Base-by-base conservation (phyloP, 23 red algal species). In the Chondrus crispus region DNA sequence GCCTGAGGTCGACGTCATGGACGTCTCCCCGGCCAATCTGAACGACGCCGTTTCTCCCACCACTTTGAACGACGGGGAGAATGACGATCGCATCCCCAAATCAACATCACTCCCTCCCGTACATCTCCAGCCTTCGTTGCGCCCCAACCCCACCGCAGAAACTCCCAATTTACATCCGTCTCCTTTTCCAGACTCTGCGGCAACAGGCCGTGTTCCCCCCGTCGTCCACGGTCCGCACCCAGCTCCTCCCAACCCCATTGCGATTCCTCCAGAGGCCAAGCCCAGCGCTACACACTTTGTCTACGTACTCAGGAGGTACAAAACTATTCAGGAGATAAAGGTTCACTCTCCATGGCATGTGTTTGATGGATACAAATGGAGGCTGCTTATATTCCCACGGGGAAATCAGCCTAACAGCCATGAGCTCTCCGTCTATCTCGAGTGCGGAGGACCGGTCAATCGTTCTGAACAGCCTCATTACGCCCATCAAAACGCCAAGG, bases 321-420 rank as follows among this genome's bases (percentile, higher is more conserved):
- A 89, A 51, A 79, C 64, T 29, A 88, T 88, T 39, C 51, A 41
- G 13, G 90, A 93, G 0, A 48, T 81, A n/a, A 76, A 76, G 41
- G 74, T 95, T 29, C 81, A 95, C 74, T 95, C 92, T n/a, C 93
- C 89, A 7, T 98, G 89, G 81, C 82, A 94, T 41, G 18, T 92
- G 29, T 89, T 88, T 57, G 93, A 70, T 51, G 93, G 97, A 28
- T 98, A 79, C 38, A 55, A 85, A 64, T 98, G 97, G 97, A 84
- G 97, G 32, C 88, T 98, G 22, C 83, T 98, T 11, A 96, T 98
- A 30, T 98, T 98, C 66, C 97, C 97, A 6, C 62, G 88, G 37
- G 97, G 97, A 18, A 98, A 98, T 74, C 63, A 57, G 11, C 46
- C 58, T 68, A 54, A 41, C 5, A 92, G 82, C 20, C 85, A 89